A percentile compares a stretch with the other conserved stretches of the same genome.
Evolutionary conservation across 495 filamentous ascomycete species (phyloP).

Genomic region (Pyrenula massariospora): DNA sequence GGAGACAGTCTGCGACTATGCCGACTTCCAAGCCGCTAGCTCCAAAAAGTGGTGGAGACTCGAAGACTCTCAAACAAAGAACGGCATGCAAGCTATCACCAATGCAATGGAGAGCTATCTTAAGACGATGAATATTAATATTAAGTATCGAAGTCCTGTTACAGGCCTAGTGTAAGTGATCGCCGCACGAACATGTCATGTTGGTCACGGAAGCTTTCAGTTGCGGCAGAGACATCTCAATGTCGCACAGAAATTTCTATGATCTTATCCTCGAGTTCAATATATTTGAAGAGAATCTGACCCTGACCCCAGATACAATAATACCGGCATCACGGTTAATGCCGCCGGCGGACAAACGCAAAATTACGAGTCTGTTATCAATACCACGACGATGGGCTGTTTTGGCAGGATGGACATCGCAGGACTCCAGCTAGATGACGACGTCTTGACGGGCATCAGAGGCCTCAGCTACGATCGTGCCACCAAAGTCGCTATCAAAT

Average conservation of each 20-base stretch:
- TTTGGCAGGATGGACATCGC: conserved; percentile 12
- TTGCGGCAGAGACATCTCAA: not conserved
- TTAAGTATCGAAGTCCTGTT: not conserved
- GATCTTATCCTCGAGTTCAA: not conserved
- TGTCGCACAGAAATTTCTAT: not conserved
- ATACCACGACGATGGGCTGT: conserved; percentile 8
- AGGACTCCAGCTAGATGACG: conserved; percentile 5
- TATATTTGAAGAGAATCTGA: not conserved
- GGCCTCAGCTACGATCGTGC: conserved; percentile 12
- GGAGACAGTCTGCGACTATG: conserved; percentile 20
- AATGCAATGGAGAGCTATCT: not conserved
- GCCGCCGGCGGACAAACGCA: not conserved
- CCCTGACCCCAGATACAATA: not conserved
- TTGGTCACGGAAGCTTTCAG: not conserved
- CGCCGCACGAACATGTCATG: not conserved
- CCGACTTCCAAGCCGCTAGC: conserved; percentile 14
- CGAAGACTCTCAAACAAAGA: not conserved
- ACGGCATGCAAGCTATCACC: not conserved
- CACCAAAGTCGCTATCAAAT: conserved; percentile 14
- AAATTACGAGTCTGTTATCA: conserved; percentile 13
- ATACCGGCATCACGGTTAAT: not conserved
- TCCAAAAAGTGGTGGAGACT: conserved; percentile 5
- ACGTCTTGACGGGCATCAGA: conserved; percentile 11
- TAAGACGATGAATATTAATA: not conserved
- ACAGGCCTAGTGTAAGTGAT: not conserved